These are phyloP conservation scores for Panicum hallii DNA, from an alignment of 202 grass and related monocot species.

Conservation along the genomic window DNA sequence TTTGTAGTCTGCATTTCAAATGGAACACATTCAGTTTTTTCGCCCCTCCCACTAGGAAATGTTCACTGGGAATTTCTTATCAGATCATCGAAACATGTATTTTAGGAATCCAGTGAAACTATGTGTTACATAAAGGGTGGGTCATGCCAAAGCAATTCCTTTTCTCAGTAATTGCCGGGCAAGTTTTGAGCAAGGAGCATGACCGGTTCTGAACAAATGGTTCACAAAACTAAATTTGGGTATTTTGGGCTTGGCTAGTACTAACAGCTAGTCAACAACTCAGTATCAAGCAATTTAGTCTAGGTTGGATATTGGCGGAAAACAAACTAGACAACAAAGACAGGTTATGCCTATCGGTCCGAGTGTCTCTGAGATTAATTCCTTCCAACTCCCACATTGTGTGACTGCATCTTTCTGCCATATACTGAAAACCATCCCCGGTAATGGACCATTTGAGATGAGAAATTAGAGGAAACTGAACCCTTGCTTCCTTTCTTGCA, in stretches of 20 bases:
- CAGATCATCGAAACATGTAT: too few relatives aligned
- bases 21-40: too few relatives aligned
- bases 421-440: not conserved
- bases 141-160: too few relatives aligned
- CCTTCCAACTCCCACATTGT: conserved; percentile 44
- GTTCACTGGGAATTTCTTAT: too few relatives aligned
- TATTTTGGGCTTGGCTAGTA: not conserved
- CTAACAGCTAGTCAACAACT: not conserved
- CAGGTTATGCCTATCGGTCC: not conserved
- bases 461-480: conserved; percentile 66
- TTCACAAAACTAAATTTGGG: too few relatives aligned
- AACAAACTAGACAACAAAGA: conserved; percentile 41
- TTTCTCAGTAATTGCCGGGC: too few relatives aligned
- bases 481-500: not conserved
- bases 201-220: too few relatives aligned
- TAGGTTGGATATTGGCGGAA: conserved; percentile 47
- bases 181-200: too few relatives aligned
- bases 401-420: not conserved
- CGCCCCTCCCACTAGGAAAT: too few relatives aligned
- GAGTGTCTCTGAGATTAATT: conserved; percentile 19
- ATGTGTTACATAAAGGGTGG: too few relatives aligned
- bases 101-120: too few relatives aligned
- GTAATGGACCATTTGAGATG: conserved; percentile 27
- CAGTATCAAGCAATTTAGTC: not conserved
- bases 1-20: too few relatives aligned